phyloP scores from a whole-genome alignment of 768 basidiomycete species.

The Inosperma sp. region DNA sequence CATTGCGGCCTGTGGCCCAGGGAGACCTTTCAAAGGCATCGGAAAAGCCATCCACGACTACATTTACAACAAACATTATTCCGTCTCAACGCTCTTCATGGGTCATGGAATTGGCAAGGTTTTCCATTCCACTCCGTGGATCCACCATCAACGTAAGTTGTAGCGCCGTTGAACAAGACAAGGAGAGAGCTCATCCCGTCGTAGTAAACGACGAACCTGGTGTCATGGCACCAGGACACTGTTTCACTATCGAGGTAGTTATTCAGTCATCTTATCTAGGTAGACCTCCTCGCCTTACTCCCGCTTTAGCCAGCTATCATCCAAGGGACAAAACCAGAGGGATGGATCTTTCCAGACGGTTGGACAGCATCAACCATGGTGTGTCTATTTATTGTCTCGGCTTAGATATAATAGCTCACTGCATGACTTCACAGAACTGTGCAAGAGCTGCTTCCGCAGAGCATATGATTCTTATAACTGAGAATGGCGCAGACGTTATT shows the following conservation, averaged over 20 bases:
- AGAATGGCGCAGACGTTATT: constrained; percentile 69
- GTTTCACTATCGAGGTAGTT: constrained; percentile 95
- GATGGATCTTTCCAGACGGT: constrained; percentile 84
- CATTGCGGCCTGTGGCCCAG: constrained; percentile 73
- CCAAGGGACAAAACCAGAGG: constrained; percentile 62
- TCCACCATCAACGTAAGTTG: constrained; percentile 77
- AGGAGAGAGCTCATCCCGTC: neutral
- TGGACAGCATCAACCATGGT: constrained; percentile 93
- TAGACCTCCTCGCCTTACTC: too few species aligned
- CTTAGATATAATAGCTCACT: too few species aligned
- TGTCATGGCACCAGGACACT: constrained; percentile 77
- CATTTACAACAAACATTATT: constrained; percentile 41
- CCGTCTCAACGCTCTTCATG: constrained; percentile 65
- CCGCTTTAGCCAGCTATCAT: constrained; percentile 39
- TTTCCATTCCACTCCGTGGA: constrained; percentile 83
- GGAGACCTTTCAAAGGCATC: constrained; percentile 61
- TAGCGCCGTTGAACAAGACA: constrained; percentile 25
- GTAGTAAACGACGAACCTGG: constrained; percentile 84
- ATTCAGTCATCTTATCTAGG: neutral
- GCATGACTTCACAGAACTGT: too few species aligned
- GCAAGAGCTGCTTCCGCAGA: constrained; percentile 83
- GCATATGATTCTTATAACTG: constrained; percentile 83
- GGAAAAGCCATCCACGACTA: constrained; percentile 63
- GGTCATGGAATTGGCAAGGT: constrained; percentile 84
- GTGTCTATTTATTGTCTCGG: too few species aligned